Percentiles rank a stretch among this genome's conserved stretches.
phyloP scores from a whole-genome alignment of 441 rosid species.

The Rhodomyrtus psidioides region DNA sequence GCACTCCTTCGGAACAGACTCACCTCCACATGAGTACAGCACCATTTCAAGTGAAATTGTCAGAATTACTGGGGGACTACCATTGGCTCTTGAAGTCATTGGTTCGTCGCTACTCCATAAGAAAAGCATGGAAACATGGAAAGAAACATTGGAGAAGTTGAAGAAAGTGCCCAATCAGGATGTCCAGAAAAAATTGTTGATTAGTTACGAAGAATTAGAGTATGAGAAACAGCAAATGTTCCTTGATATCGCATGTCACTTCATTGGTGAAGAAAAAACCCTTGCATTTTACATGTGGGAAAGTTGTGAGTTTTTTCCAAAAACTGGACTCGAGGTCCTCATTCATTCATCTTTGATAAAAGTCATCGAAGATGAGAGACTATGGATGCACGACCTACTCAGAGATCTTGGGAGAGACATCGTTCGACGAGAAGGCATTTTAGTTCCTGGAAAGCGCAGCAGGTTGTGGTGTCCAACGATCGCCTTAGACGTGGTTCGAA shows the following conservation, averaged over 20 bases:
- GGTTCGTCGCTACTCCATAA: rapidly evolving
- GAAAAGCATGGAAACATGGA: rapidly evolving
- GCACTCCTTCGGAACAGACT: neutral
- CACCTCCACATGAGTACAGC: neutral
- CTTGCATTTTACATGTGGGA: neutral
- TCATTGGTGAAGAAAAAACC: neutral
- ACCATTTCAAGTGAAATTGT: rapidly evolving
- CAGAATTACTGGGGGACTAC: neutral
- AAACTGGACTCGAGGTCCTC: rapidly evolving
- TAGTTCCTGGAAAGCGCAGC: neutral
- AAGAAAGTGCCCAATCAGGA: neutral
- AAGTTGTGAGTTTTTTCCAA: neutral
- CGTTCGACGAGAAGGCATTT: neutral
- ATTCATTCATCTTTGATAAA: neutral
- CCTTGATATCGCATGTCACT: neutral
- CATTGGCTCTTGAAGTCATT: neutral
- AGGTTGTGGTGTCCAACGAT: neutral
- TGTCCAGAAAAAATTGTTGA: neutral
- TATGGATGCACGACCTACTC: neutral
- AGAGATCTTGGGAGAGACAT: neutral
- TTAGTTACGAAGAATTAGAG: rapidly evolving
- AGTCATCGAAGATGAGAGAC: rapidly evolving
- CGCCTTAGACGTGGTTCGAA: neutral
- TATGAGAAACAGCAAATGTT: rapidly evolving
- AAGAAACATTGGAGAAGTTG: neutral